phyloP scores from a whole-genome alignment of 345 rosid species.

The Eucalyptus erythrocorys region DNA sequence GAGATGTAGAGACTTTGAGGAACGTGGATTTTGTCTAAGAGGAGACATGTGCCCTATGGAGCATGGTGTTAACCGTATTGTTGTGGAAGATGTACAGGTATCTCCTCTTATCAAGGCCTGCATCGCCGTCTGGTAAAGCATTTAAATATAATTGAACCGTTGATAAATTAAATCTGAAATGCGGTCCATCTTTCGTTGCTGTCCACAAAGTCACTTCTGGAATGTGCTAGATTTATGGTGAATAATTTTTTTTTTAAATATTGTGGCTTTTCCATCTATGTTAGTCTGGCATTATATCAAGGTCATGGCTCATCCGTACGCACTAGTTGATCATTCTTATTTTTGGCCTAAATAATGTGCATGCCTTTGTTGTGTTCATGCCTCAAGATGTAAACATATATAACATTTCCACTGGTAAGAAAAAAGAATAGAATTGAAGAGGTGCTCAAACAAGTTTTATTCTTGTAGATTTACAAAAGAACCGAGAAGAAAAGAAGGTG shows the following conservation, averaged over 20 bases:
- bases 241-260: neutral
- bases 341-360: neutral
- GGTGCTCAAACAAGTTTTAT: neutral
- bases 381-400: neutral
- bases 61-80: slow-evolving; percentile 98
- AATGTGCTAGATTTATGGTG: neutral
- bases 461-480: neutral
- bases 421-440: neutral
- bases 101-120: neutral
- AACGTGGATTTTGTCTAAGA: slow-evolving; percentile 96
- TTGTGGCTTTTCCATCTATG: neutral
- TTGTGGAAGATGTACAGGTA: slow-evolving; percentile 98
- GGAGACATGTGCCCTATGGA: slow-evolving; percentile 99
- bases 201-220: neutral
- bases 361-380: neutral
- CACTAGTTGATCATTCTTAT: neutral
- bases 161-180: neutral
- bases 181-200: neutral
- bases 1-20: slow-evolving; percentile 95
- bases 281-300: neutral
- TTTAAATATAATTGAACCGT: neutral
- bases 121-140: neutral
- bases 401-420: neutral
- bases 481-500: neutral
- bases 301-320: neutral